A percentile compares a stretch with the other conserved stretches of the same genome.
These are phyloP conservation scores for Auricularia auricula-judae DNA, from an alignment of 768 basidiomycete species.

Conservation along the genomic window DNA sequence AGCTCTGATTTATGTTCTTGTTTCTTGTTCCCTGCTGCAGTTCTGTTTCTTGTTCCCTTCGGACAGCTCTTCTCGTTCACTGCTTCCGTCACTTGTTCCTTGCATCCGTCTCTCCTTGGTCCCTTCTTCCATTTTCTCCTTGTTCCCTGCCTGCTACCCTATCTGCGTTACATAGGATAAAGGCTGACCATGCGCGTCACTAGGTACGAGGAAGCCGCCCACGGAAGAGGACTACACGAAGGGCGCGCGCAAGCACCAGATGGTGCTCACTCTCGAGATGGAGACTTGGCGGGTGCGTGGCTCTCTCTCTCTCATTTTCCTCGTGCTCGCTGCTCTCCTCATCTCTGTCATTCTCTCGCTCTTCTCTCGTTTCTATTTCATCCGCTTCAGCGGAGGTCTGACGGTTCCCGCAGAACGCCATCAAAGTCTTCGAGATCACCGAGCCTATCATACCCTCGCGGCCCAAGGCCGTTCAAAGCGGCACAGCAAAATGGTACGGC, in stretches of 20 bases:
- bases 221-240: slow-evolving; percentile 49
- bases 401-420: slow-evolving; percentile 52
- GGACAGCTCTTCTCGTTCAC: no score
- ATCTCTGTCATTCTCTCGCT: neutral
- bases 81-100: no score
- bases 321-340: neutral
- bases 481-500: slow-evolving; percentile 67
- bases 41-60: no score
- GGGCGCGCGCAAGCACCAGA: slow-evolving; percentile 66
- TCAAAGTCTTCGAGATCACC: slow-evolving; percentile 73
- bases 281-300: slow-evolving; percentile 69
- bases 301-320: neutral
- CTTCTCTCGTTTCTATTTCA: neutral
- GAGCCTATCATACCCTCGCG: slow-evolving; percentile 69
- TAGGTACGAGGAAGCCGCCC: slow-evolving; percentile 47
- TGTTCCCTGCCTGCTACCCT: no score
- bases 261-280: slow-evolving; percentile 88
- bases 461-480: slow-evolving; percentile 39
- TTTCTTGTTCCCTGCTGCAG: no score
- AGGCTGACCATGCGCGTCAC: no score
- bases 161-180: no score
- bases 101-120: no score
- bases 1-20: slow-evolving; percentile 15
- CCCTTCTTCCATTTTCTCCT: no score
- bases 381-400: neutral